Base-by-base conservation (phyloP, 129 eudicot genomes). In the Lactuca sativa region DNA sequence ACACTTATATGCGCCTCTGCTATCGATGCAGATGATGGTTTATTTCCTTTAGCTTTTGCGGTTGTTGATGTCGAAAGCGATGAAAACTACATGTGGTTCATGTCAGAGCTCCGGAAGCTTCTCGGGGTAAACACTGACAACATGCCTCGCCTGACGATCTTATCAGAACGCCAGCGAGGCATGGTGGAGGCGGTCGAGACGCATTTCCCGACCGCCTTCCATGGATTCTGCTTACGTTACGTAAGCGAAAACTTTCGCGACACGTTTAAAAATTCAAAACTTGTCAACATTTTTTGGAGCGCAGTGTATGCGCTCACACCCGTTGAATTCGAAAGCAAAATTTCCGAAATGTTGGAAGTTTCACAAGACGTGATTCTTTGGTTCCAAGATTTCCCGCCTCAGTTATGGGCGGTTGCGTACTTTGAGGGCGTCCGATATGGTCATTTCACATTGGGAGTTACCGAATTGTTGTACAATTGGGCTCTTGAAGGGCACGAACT, bases 51-150 rank as follows among this genome's bases (percentile, higher is more conserved):
- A 69, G 99, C 99, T 15, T 81, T 95, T 64, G 99, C 96, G 9
- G 69, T 90, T 40, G 97, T 95, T 44, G 99, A 95, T 62, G 84
- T 78, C 6, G 99, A 95, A 68, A 87, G 84, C 43, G 93, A 95
- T 57, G 99, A 95, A 53, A 95, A 90, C 67, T 95, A 97, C 96
- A 90, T 90, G 96, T 95, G 99, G 99, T 95, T 95, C 71, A 82
- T 95, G 87, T 95, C 99, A 0, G 99, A 95, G 74, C 53, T 95
- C 59, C 83, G 99, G 38, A 95, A 90, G 82, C 96, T 95, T 74
- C 89, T 95, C 7, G 99, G 97, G 30, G 96, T 87, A 6, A 90
- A 90, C 38, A 90, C 97, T 3, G 99, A 95, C 47, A 87, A 79
- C 60, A 90, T 95, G 99, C 99, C 99, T 31, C 82, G 96, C 66